Evolutionary conservation across 2,329 filamentous ascomycete genomes (phyloP).

Genomic region (Coniosporium tulheliwenetii): DNA sequence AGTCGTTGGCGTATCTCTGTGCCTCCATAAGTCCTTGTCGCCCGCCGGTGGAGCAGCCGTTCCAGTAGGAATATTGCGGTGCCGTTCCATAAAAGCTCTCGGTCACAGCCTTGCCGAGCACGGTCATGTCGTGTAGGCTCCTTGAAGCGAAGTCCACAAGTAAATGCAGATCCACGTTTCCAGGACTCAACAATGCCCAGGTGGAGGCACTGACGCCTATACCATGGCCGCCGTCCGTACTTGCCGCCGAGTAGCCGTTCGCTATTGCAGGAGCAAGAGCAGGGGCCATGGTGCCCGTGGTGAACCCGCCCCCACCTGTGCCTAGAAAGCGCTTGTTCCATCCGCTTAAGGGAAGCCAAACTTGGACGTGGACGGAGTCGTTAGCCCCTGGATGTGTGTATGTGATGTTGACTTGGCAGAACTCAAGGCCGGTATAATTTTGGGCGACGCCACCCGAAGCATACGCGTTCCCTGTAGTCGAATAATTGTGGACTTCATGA

Average conservation of each 20-base stretch:
- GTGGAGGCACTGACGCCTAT: neutral
- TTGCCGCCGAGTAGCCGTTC: slow-evolving; percentile 10
- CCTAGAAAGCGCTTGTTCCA: slow-evolving; percentile 11
- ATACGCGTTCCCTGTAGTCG: neutral
- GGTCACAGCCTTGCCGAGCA: slow-evolving; percentile 15
- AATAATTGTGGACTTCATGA: neutral
- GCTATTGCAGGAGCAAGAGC: slow-evolving; percentile 9
- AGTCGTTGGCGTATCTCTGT: slow-evolving; percentile 20
- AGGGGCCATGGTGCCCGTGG: neutral
- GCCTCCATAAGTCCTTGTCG: slow-evolving; percentile 21
- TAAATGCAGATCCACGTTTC: slow-evolving; percentile 17
- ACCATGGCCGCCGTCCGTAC: slow-evolving; percentile 12
- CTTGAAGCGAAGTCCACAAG: slow-evolving; percentile 19
- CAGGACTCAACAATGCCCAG: slow-evolving; percentile 12
- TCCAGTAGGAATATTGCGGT: slow-evolving; percentile 20
- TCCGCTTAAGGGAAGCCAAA: slow-evolving; percentile 16
- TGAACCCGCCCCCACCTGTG: slow-evolving; percentile 2
- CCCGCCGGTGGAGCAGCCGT: slow-evolving; percentile 22
- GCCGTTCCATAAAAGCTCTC: slow-evolving; percentile 15
- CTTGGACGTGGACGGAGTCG: slow-evolving; percentile 16
- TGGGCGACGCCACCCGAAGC: neutral
- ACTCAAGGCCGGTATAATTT: slow-evolving; percentile 3
- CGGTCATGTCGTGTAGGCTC: slow-evolving; percentile 17
- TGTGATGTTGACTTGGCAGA: slow-evolving; percentile 21
- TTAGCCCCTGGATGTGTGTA: slow-evolving; percentile 20